Percentiles rank a stretch among this genome's conserved stretches.
phyloP scores from a whole-genome alignment of 176 grass and related monocot species.

The Canna indica region DNA sequence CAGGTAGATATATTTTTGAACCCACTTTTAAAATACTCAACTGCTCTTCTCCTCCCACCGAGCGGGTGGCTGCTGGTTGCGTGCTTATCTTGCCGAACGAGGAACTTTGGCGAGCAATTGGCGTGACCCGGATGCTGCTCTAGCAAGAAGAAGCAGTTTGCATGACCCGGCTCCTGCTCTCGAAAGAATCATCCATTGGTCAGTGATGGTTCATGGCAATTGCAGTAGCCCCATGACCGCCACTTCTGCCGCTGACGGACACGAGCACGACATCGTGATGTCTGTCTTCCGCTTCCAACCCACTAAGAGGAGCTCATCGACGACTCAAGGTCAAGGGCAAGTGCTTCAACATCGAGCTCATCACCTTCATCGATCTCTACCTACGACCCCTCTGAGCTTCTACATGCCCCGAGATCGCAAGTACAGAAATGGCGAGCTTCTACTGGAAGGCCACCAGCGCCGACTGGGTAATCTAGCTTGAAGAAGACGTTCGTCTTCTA shows the following conservation, averaged over 20 bases:
- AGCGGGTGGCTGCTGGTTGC: no score
- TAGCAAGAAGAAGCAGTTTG: no score
- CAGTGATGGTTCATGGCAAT: neutral
- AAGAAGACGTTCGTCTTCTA: constrained; percentile 99
- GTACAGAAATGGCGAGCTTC: constrained; percentile 92
- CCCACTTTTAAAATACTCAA: no score
- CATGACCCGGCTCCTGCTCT: no score
- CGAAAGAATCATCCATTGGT: no score
- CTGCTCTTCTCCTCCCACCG: no score
- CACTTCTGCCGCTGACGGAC: constrained; percentile 29
- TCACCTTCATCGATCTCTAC: constrained; percentile 92
- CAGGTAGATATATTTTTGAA: no score
- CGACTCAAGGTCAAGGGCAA: constrained; percentile 85
- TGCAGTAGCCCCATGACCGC: constrained; percentile 14
- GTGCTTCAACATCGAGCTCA: constrained; percentile 93
- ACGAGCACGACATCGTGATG: constrained; percentile 80
- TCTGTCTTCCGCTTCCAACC: constrained; percentile 96
- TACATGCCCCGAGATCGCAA: constrained; percentile 91
- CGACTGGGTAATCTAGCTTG: constrained; percentile 64
- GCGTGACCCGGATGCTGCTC: no score
- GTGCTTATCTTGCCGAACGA: no score
- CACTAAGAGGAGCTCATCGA: constrained; percentile 99
- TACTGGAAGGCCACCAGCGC: constrained; percentile 99
- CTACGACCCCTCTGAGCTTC: constrained; percentile 94
- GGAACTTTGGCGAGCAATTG: no score